Conservation (phyloP, 2,329 filamentous ascomycete genomes). For the Ceratocystis cubensis region DNA sequence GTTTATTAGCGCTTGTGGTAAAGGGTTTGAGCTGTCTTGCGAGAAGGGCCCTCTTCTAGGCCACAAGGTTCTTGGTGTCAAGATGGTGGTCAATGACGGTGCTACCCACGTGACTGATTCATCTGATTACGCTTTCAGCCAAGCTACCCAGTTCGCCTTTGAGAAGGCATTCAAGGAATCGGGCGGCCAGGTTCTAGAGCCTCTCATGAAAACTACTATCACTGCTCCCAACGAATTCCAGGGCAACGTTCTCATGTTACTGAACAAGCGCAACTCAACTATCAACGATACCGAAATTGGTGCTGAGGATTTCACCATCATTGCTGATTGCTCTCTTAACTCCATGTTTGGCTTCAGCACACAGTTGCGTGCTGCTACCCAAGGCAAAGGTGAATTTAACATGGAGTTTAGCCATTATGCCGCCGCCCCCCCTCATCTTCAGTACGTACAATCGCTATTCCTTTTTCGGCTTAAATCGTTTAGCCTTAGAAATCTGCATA, state of each 20-base stretch:
- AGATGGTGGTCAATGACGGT: conserved; percentile 91
- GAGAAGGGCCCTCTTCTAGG: conserved; percentile 82
- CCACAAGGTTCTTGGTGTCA: conserved; percentile 78
- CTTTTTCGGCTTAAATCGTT: too few relatives aligned
- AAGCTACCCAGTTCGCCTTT: conserved; percentile 92
- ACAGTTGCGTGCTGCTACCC: conserved; percentile 80
- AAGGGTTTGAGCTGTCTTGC: conserved; percentile 77
- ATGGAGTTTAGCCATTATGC: conserved; percentile 99
- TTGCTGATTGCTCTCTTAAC: conserved; percentile 85
- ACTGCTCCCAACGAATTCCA: conserved; percentile 96
- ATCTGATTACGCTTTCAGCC: conserved; percentile 90
- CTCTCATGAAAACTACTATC: conserved; percentile 95
- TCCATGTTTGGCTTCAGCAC: conserved; percentile 96
- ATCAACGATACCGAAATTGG: conserved; percentile 95
- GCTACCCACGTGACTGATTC: conserved; percentile 97
- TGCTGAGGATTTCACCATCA: conserved; percentile 82
- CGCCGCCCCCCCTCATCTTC: conserved; percentile 72
- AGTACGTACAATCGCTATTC: conserved; percentile 45
- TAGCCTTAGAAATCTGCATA: not conserved
- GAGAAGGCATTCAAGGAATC: conserved; percentile 78
- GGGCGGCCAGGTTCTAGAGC: conserved; percentile 76
- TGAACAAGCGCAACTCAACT: conserved; percentile 93
- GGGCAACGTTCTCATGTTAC: conserved; percentile 80
- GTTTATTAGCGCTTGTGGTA: conserved; percentile 85
- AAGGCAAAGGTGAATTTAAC: conserved; percentile 95